Evolutionary conservation across 768 basidiomycete genomes (phyloP), one percentile per base, ranked within the genome.

Genomic region (Rhizopogon vinicolor): DNA sequence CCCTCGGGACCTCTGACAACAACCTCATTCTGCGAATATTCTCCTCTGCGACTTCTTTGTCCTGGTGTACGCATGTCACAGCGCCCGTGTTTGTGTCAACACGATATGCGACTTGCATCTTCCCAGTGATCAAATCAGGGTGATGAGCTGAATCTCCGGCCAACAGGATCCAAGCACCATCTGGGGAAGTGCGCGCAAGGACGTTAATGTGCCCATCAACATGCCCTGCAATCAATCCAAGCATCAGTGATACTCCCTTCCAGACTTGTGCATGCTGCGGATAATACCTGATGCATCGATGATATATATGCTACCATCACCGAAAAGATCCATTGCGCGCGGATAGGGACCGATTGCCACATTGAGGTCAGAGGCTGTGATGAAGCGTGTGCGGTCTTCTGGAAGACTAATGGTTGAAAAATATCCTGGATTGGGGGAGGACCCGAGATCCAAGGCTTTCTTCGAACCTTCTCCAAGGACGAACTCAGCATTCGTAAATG

Each of bases 231-330:
- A 33, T 5, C 18, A 12, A 33, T 10, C 33, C n/a, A 46, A 33
- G 29, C 31, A 3, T 46, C 18, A 33, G 45, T 13, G 6, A 31
- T 12, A 7, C 31, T 5, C 25, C 18, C 29, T 19, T 3, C n/a
- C n/a, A 33, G n/a, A 33, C 10, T 13, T 6, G 4, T 19, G 12
- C 7, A 29, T 31, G 12, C 18, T 19, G 13, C 5, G 22, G 13
- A 54, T 10, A 44, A 8, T 4, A 53, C 55, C 80, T 0, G 79
- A 72, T 2, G 81, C 75, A 58, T 83, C 78, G 54, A 83, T 62
- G 60, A 84, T 72, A 61, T 79, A 83, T n/a, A 81, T 62, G 57
- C 77, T 79, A 1, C 81, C 83, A 60, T 85, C 82, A 19, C 74
- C 74, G 61, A 75, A 81, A 60, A 73, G 76, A 64, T 84, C 81